phyloP scores from a whole-genome alignment of 2,329 filamentous ascomycete species.

The Botryosphaeria agaves region DNA sequence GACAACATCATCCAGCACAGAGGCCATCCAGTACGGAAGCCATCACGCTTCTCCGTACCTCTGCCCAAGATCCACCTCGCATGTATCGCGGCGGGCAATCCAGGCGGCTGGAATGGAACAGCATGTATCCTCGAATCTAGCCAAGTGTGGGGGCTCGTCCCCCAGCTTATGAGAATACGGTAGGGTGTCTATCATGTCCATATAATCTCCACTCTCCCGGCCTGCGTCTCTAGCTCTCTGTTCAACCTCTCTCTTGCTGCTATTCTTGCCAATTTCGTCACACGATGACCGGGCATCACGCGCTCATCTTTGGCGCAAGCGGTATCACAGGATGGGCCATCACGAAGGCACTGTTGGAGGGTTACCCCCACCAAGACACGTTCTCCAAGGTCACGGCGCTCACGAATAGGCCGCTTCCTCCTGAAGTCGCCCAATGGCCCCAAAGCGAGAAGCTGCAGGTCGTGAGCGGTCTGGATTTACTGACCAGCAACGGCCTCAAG shows the following conservation, averaged over 20 bases:
- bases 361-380: conserved; percentile 17
- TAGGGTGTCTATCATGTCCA: too few relatives aligned
- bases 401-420: conserved; percentile 21
- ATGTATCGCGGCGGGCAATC: too few relatives aligned
- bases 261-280: neutral
- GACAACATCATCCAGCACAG: too few relatives aligned
- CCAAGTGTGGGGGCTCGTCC: too few relatives aligned
- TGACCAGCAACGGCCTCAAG: conserved; percentile 12
- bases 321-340: conserved; percentile 27
- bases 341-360: conserved; percentile 19
- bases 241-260: neutral
- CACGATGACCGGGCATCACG: conserved; percentile 10
- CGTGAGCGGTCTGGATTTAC: conserved; percentile 21
- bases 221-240: too few relatives aligned
- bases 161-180: too few relatives aligned
- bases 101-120: too few relatives aligned
- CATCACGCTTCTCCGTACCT: too few relatives aligned
- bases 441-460: conserved; percentile 16
- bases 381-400: conserved; percentile 23
- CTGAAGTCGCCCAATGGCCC: conserved; percentile 20
- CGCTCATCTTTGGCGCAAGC: conserved; percentile 24
- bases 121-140: too few relatives aligned
- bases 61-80: too few relatives aligned
- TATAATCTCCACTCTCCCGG: too few relatives aligned
- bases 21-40: too few relatives aligned